phyloP scores from a whole-genome alignment of 129 eudicot species.

The Glebionis coronaria region DNA sequence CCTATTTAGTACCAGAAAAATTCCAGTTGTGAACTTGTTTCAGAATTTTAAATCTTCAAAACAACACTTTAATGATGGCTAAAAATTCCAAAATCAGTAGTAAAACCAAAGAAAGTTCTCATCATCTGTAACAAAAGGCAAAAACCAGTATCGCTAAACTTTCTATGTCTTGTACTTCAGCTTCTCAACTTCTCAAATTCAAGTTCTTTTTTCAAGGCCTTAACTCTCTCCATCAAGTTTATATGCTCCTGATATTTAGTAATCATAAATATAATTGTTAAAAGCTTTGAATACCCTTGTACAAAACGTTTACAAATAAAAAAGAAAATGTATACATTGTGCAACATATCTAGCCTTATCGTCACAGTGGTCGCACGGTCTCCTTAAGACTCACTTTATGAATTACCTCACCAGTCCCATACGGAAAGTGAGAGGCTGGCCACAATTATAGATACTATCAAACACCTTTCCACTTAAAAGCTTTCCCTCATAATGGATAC shows the following conservation, averaged over 20 bases:
- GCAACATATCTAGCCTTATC: slow-evolving; percentile 57
- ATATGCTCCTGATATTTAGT: slow-evolving; percentile 56
- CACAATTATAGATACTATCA: slow-evolving; percentile 93
- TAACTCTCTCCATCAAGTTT: slow-evolving; percentile 72
- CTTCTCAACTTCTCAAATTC: slow-evolving; percentile 77
- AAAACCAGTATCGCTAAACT: slow-evolving; percentile 18
- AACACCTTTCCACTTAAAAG: slow-evolving; percentile 76
- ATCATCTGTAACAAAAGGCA: not conserved
- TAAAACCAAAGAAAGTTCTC: not conserved
- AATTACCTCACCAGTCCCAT: slow-evolving; percentile 92
- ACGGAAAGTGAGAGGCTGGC: slow-evolving; percentile 88
- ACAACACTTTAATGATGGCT: slow-evolving; percentile 6
- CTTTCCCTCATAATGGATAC: slow-evolving; percentile 87
- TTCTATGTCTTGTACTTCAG: slow-evolving; percentile 60
- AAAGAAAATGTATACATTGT: slow-evolving; percentile 38
- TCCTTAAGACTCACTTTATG: slow-evolving; percentile 31
- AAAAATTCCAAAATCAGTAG: not conserved
- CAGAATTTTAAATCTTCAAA: not conserved
- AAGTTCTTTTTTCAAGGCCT: slow-evolving; percentile 74
- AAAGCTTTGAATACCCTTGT: not conserved
- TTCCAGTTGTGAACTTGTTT: not conserved
- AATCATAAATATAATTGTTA: not conserved
- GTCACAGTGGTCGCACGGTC: slow-evolving; percentile 28
- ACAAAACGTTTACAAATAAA: not conserved
- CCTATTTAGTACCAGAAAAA: not conserved